A percentile compares a stretch with the other conserved stretches of the same genome.
Evolutionary conservation across 116 monocot species (phyloP).

Genomic region (Zostera marina): DNA sequence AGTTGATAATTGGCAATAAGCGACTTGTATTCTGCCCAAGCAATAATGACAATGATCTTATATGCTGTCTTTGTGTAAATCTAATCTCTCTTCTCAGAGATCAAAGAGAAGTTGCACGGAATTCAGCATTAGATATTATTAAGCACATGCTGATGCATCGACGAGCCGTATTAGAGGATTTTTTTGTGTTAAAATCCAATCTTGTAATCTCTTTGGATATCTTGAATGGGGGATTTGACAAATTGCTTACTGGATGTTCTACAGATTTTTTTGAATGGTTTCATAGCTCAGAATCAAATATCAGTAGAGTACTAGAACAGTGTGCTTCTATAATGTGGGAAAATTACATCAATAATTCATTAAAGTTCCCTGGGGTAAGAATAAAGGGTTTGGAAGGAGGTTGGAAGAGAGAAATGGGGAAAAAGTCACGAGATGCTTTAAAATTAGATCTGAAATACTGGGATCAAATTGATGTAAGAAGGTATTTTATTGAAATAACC

Average conservation of each 20-base stretch:
- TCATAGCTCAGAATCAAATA: constrained; percentile 39
- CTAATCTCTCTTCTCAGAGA: constrained; percentile 69
- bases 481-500: constrained; percentile 63
- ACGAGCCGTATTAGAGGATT: constrained; percentile 62
- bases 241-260: constrained; percentile 60
- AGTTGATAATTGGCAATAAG: constrained; percentile 79
- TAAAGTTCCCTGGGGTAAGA: constrained; percentile 87
- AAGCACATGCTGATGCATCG: constrained; percentile 86
- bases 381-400: constrained; percentile 83
- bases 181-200: constrained; percentile 68
- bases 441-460: constrained; percentile 60
- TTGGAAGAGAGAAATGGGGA: constrained; percentile 80
- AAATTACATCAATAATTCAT: constrained; percentile 60
- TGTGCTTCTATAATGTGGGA: constrained; percentile 92
- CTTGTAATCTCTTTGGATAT: constrained; percentile 60
- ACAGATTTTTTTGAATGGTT: constrained; percentile 81
- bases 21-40: constrained; percentile 83
- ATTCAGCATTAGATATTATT: constrained; percentile 58
- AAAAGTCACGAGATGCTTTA: constrained; percentile 51
- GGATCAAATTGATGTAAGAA: constrained; percentile 67
- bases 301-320: constrained; percentile 75
- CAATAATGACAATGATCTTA: constrained; percentile 83
- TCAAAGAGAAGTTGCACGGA: constrained; percentile 43
- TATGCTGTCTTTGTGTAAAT: constrained; percentile 88
- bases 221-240: constrained; percentile 88